phyloP scores from a whole-genome alignment of 23 red algal species.

The Gracilaria caudata region DNA sequence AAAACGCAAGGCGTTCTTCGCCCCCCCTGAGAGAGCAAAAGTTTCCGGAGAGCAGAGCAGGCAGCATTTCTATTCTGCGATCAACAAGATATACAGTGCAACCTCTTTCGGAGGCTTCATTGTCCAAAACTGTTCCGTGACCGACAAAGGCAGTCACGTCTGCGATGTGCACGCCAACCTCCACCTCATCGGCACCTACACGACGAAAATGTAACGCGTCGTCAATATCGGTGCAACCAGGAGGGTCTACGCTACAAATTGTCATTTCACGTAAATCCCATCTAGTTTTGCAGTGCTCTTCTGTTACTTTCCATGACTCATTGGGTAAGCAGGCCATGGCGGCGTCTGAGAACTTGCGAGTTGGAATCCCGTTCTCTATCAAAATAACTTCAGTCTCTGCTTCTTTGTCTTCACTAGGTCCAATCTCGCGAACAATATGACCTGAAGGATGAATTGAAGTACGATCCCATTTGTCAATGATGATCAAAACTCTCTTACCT shows the following conservation, averaged over 20 bases:
- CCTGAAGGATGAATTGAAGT: conserved; percentile 74
- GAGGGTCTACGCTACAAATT: conserved; percentile 92
- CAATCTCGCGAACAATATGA: conserved; percentile 90
- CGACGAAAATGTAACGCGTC: conserved; percentile 90
- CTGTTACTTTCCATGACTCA: conserved; percentile 75
- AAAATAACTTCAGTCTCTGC: conserved; percentile 93
- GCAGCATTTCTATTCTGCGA: conserved; percentile 97
- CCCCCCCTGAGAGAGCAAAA: conserved; percentile 85
- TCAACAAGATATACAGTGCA: conserved; percentile 98
- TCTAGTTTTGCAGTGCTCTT: conserved; percentile 68
- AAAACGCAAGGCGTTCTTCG: conserved; percentile 91
- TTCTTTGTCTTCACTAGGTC: conserved; percentile 79
- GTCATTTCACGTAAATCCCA: conserved; percentile 81
- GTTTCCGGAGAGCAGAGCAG: conserved; percentile 77
- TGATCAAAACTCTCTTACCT: conserved; percentile 80
- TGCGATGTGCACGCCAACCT: conserved; percentile 97
- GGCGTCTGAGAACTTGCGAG: conserved; percentile 87
- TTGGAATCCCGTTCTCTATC: conserved; percentile 92
- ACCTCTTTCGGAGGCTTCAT: conserved; percentile 87
- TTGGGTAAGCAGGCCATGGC: conserved; percentile 86
- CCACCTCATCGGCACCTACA: conserved; percentile 48
- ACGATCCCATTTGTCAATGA: conserved; percentile 91
- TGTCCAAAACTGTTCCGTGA: conserved; percentile 81
- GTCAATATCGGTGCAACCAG: conserved; percentile 99
- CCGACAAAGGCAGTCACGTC: conserved; percentile 95